These are phyloP conservation scores for Candida nitratophila DNA, from an alignment of 805 yeast genomes.

Conservation along the genomic window DNA sequence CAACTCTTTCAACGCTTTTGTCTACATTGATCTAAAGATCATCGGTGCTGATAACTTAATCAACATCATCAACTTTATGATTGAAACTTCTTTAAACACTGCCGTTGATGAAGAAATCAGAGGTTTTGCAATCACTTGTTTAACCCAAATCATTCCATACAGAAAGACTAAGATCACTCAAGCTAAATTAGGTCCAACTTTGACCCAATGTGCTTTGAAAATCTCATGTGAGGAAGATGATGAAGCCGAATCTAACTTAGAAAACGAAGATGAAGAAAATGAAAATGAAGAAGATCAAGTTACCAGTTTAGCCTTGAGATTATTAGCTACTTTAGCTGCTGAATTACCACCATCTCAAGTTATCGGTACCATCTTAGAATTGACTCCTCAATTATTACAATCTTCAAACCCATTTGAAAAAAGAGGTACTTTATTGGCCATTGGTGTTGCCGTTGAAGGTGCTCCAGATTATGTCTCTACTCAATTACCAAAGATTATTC, in stretches of 20 bases:
- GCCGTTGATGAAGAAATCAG: slow-evolving; percentile 75
- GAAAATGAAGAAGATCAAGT: slow-evolving; percentile 91
- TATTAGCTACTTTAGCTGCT: slow-evolving; percentile 69
- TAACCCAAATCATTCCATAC: slow-evolving; percentile 69
- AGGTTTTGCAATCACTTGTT: slow-evolving; percentile 75
- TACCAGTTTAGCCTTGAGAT: slow-evolving; percentile 66
- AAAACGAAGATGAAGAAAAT: slow-evolving; percentile 80
- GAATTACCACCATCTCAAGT: slow-evolving; percentile 93
- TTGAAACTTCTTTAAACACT: slow-evolving; percentile 64
- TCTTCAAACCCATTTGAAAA: slow-evolving; percentile 69
- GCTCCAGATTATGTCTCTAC: slow-evolving; percentile 88
- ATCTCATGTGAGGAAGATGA: slow-evolving; percentile 78
- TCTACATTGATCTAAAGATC: slow-evolving; percentile 68
- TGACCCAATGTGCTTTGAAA: slow-evolving; percentile 65
- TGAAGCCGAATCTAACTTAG: slow-evolving; percentile 67
- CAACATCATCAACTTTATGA: slow-evolving; percentile 62
- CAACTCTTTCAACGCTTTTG: slow-evolving; percentile 76
- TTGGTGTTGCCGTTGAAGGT: slow-evolving; percentile 82
- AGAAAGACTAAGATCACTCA: slow-evolving; percentile 75
- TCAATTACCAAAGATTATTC: slow-evolving; percentile 67
- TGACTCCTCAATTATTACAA: slow-evolving; percentile 47
- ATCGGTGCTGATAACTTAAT: slow-evolving; percentile 63
- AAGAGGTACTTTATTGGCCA: slow-evolving; percentile 78
- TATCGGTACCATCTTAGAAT: slow-evolving; percentile 68
- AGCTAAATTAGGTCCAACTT: slow-evolving; percentile 76